Base-by-base conservation (phyloP, 345 rosid genomes). In the Cochlearia excelsa region DNA sequence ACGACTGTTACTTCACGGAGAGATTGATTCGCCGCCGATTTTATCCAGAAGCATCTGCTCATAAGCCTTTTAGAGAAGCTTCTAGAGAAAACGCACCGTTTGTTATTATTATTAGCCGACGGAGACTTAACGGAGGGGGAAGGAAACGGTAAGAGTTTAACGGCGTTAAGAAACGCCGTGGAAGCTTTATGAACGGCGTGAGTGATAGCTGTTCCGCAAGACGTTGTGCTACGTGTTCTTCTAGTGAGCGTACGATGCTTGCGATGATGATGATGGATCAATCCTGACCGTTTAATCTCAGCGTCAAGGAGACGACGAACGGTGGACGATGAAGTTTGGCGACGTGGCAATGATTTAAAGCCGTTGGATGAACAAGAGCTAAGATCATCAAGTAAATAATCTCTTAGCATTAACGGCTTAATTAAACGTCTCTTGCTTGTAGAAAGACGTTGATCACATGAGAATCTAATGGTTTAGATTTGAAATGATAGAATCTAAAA, bases 291-390 rank as follows among this genome's bases (percentile, higher is more conserved):
- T 67, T 71, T 85, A 71, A 80, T 77, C 68, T 91, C 96, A 56
- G 70, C 53, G 10, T 88, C 90, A 57, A 80, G 79, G 45, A 82
- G 86, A 59, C 84, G 83, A 34, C 87, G 75, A 16, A 16, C 23
- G 23, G 23, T 16, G 23, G 23, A 16, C 23, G 65, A 47, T 37
- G 55, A 37, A 43, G 59, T 0, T 60, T 75, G 85, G 26, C 79
- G 81, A 58, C 93, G 95, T 38, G 98, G 89, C 51, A 83, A 84
- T 6, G 98, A 84, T 60, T 84, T 83, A 80, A 92, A 92, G 50
- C 93, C 93, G 65, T 73, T 80, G 67, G 98, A 92, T 61, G 98
- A 88, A 68, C 96, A 86, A 3, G 98, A 86, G 46, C 93, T 79
- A 41, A 82, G 74, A 76, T 92, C 95, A 47, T 88, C 93, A 7